Evolutionary conservation across 345 rosid species (phyloP).

Genomic region (Euphorbia peplus): DNA sequence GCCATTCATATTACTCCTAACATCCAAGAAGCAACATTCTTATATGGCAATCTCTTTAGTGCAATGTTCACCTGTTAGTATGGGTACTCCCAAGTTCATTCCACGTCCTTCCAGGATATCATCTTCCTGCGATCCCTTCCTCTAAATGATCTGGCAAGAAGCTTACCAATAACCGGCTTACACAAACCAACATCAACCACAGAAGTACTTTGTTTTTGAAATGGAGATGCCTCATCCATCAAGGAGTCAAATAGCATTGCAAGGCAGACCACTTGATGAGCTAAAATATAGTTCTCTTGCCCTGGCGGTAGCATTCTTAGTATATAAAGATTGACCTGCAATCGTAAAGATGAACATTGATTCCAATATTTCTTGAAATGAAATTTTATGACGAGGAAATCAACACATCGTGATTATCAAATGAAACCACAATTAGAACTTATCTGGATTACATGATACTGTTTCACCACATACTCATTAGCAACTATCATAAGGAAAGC

Average conservation of each 20-base stretch:
- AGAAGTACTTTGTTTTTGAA: slow-evolving; percentile 47
- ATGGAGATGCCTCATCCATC: slow-evolving; percentile 55
- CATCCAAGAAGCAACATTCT: no score
- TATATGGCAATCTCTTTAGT: no score
- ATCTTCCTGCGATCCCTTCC: slow-evolving; percentile 91
- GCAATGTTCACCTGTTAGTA: slow-evolving; percentile 8
- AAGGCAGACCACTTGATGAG: slow-evolving; percentile 71
- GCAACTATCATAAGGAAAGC: not conserved
- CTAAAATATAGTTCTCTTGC: slow-evolving; percentile 54
- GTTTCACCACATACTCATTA: not conserved
- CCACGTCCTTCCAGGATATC: slow-evolving; percentile 82
- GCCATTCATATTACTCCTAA: no score
- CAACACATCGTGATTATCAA: not conserved
- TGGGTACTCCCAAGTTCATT: slow-evolving; percentile 45
- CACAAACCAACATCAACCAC: slow-evolving; percentile 77
- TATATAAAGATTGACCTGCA: slow-evolving; percentile 76
- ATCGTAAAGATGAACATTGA: slow-evolving; percentile 15
- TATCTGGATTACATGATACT: no score
- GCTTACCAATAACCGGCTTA: slow-evolving; percentile 66
- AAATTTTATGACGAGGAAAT: not conserved
- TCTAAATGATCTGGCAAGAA: slow-evolving; percentile 76
- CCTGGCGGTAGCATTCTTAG: slow-evolving; percentile 58
- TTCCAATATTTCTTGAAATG: not conserved
- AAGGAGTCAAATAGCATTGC: slow-evolving; percentile 83
- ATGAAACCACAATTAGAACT: not conserved